Percentiles rank a stretch among this genome's conserved stretches.
Conservation (phyloP, 306 rosid species). For the Oemleria cerasiformis region DNA sequence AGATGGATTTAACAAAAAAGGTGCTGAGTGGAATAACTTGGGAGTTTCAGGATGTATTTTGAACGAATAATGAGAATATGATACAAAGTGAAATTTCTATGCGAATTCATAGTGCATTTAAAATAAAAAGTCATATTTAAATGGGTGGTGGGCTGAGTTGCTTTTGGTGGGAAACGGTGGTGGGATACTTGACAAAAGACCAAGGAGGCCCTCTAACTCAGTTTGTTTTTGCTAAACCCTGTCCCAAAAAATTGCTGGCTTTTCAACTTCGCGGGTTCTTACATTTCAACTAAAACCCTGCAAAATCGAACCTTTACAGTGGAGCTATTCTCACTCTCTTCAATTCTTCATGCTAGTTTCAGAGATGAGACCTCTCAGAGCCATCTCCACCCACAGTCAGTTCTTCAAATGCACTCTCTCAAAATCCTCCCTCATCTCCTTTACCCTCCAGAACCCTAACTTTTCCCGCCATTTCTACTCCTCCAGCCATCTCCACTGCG, state of each 20-base stretch:
- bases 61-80: too few species aligned
- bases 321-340: not conserved
- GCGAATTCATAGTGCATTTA: too few species aligned
- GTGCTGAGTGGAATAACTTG: too few species aligned
- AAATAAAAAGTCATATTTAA: too few species aligned
- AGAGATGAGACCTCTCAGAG: conserved; percentile 51
- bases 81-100: too few species aligned
- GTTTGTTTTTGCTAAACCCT: not conserved
- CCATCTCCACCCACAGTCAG: conserved; percentile 38
- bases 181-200: not conserved
- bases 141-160: too few species aligned
- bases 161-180: too few species aligned
- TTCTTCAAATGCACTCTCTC: conserved; percentile 27
- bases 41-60: too few species aligned
- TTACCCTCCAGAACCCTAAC: conserved; percentile 29
- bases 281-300: conserved; percentile 14
- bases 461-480: conserved; percentile 30
- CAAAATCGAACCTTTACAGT: not conserved
- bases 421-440: conserved; percentile 30
- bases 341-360: conserved; percentile 18
- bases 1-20: too few species aligned
- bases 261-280: conserved; percentile 26
- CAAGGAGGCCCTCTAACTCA: not conserved
- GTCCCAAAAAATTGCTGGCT: not conserved
- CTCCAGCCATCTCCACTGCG: conserved; percentile 20